Conservation (phyloP, 257 asterid species). For the Petrea volubilis region DNA sequence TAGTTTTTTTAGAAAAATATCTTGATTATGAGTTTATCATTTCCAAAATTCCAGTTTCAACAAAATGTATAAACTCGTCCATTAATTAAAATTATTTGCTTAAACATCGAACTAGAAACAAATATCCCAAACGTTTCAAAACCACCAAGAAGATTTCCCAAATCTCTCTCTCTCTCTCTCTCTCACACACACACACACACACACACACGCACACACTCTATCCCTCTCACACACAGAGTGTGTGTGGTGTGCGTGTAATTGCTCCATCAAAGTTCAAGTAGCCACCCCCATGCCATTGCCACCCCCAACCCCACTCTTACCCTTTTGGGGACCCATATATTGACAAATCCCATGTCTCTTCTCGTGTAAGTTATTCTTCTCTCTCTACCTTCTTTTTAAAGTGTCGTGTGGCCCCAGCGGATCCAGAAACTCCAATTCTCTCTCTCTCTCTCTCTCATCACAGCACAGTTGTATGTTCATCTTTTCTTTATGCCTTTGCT, state of each 20-base stretch:
- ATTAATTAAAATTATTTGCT: background rate
- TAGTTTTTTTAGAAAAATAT: too few relatives aligned
- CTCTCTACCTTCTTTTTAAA: constrained; percentile 40
- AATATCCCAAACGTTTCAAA: background rate
- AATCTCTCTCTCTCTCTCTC: background rate
- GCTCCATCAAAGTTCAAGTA: background rate
- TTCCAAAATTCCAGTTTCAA: too few relatives aligned
- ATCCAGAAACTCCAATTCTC: constrained; percentile 63
- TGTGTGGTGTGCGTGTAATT: too few relatives aligned
- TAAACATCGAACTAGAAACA: background rate
- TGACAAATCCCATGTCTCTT: constrained; percentile 80
- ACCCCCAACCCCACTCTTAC: background rate
- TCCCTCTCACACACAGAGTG: too few relatives aligned
- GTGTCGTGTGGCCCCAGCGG: constrained; percentile 59
- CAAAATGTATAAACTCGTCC: background rate
- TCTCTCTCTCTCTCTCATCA: constrained; percentile 29
- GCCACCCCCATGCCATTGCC: background rate
- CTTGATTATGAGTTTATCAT: too few relatives aligned
- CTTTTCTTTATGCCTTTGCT: constrained; percentile 38
- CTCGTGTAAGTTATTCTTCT: constrained; percentile 48
- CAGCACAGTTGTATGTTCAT: constrained; percentile 21
- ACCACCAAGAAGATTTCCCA: background rate
- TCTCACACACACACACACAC: too few relatives aligned
- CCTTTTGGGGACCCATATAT: constrained; percentile 37
- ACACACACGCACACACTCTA: background rate